Evolutionary conservation across 129 eudicot genomes (phyloP), one percentile per base, ranked within the genome.

Genomic region (Logfia minima): DNA sequence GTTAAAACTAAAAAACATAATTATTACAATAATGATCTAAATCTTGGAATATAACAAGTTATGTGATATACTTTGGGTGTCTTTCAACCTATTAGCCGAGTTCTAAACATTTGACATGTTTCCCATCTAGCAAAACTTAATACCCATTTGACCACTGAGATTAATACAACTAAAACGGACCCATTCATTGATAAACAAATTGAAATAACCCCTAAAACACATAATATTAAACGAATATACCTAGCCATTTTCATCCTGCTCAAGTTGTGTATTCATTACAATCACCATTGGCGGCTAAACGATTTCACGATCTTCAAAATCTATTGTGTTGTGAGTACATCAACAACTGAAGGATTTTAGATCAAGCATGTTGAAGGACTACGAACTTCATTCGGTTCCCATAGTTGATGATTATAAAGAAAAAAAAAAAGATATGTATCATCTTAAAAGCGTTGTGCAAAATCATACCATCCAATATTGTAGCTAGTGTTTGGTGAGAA

Each of bases 241-340:
- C 93, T 91, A 88, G 4, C 87, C 92, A 4, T 94, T 87, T 2
- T 87, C 96, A 82, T 92, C 95, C 59, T 85, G 72, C 19, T 88
- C 96, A 10, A 80, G 94, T 23, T 56, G 70, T 22, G 99, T 95
- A 71, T 95, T 95, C 96, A 86, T 86, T 48, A 95, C 73, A 3
- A 91, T 29, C 66, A 95, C 97, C 94, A 86, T 95, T 0, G 99
- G 97, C 18, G 97, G 99, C 99, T 97, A 95, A 0, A 95, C 90
- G 5, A 95, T 88, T 11, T 88, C 86, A 55, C 41, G 73, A 26
- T 95, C 96, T 19, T 76, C 68, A 16, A 61, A 61, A 1, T n/a
- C n/a, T n/a, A n/a, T n/a, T n/a, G n/a, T n/a, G n/a, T n/a, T n/a
- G n/a, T n/a, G n/a, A n/a, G n/a, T n/a, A n/a, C n/a, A n/a, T n/a